phyloP scores from a whole-genome alignment of 2,329 filamentous ascomycete species.

The Calonectria multiphialidica region DNA sequence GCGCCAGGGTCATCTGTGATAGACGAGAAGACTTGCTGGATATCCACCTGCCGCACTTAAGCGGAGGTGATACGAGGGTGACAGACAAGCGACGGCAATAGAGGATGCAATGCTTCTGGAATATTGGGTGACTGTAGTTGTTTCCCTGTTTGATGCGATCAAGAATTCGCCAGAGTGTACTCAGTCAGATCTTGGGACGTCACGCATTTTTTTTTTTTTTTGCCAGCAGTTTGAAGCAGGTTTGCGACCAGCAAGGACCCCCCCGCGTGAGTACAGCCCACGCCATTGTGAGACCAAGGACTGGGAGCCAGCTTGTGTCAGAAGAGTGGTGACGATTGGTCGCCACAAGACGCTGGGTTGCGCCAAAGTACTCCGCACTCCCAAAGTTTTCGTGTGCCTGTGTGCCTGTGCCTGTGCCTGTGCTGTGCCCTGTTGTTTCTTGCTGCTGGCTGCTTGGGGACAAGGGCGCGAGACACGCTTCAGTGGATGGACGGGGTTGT shows the following conservation, averaged over 20 bases:
- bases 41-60: slow-evolving; percentile 29
- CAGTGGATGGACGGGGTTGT: slow-evolving; percentile 10
- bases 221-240: slow-evolving; percentile 31
- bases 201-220: no score
- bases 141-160: slow-evolving; percentile 27
- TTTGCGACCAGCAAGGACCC: slow-evolving; percentile 30
- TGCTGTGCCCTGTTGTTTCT: slow-evolving; percentile 8
- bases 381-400: slow-evolving; percentile 8
- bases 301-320: slow-evolving; percentile 12
- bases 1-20: slow-evolving; percentile 19
- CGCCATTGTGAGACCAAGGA: slow-evolving; percentile 19
- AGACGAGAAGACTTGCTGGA: slow-evolving; percentile 3
- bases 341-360: slow-evolving; percentile 16
- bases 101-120: slow-evolving; percentile 21
- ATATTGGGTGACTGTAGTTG: slow-evolving; percentile 20
- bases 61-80: slow-evolving; percentile 28
- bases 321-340: slow-evolving; percentile 13
- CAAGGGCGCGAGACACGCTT: slow-evolving; percentile 11
- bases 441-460: slow-evolving; percentile 3
- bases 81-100: slow-evolving; percentile 2
- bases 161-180: slow-evolving; percentile 32
- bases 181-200: slow-evolving; percentile 29
- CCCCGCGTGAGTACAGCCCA: slow-evolving; percentile 15
- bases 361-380: neutral
- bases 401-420: slow-evolving; percentile 4